These are phyloP conservation scores for Dionaea muscipula DNA, from an alignment of 179 eudicot species.

Conservation along the genomic window DNA sequence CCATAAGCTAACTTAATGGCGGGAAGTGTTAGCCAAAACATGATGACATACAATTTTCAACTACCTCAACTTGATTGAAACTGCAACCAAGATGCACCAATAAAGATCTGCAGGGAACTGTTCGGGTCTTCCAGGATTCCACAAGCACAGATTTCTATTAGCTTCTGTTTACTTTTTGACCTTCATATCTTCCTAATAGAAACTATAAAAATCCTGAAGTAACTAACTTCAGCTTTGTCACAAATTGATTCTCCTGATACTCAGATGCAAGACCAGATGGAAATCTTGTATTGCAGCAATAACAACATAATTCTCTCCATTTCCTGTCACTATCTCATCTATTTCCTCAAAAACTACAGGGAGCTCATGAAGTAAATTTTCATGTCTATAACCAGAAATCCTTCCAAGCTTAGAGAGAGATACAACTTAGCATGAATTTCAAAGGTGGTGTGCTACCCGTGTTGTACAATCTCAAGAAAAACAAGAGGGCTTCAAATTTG, in stretches of 20 bases:
- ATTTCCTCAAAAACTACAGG: slow-evolving; percentile 36
- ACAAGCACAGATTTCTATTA: neutral
- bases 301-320: slow-evolving; percentile 54
- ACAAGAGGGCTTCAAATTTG: slow-evolving; percentile 60
- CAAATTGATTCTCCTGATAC: slow-evolving; percentile 19
- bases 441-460: slow-evolving; percentile 52
- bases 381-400: too few species aligned
- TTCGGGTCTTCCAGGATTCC: neutral
- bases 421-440: slow-evolving; percentile 42
- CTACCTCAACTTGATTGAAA: too few species aligned
- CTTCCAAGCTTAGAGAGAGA: slow-evolving; percentile 43
- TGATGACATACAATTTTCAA: too few species aligned
- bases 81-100: too few species aligned
- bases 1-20: too few species aligned
- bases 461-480: slow-evolving; percentile 42
- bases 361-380: slow-evolving; percentile 27
- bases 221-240: slow-evolving; percentile 34
- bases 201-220: slow-evolving; percentile 29
- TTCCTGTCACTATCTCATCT: slow-evolving; percentile 51
- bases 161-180: neutral
- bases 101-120: neutral
- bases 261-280: slow-evolving; percentile 2
- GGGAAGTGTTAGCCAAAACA: too few species aligned
- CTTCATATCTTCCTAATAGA: slow-evolving; percentile 35
- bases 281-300: slow-evolving; percentile 35